Base-by-base conservation (phyloP, 2,329 filamentous ascomycete genomes). In the Penicillium hordei region DNA sequence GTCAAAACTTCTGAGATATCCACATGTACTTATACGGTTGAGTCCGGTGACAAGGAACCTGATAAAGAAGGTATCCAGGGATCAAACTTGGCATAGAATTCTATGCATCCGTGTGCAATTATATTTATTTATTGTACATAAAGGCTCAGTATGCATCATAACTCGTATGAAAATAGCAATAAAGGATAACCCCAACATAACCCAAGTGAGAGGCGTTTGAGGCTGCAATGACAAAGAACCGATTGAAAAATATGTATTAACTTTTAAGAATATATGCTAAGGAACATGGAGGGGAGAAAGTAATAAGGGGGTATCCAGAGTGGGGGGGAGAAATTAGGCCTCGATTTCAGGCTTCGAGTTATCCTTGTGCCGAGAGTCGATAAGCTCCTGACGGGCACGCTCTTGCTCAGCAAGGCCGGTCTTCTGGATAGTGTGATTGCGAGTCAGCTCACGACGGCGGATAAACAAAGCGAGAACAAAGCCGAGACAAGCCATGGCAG, bases 271-370 rank as follows among this genome's bases (percentile, higher is more conserved):
- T 48, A n/a, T 42, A 17, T 42, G 43, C 42, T 15, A 15, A 21
- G 17, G 4, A 29, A n/a, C 13, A 19, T 12, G 17, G 31, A 59
- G 52, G 13, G 9, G 7, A 21, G 33, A 19, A 17, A 23, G 29
- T 36, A 56, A 3, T 6, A 40, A 23, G 10, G 27, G 34, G 19
- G 29, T 48, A 34, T 23, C 29, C 5, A 51, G 17, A 23, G 12
- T 2, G 31, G 31, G 13, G 6, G 17, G 38, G 17, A 25, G 31
- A 43, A 1, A 15, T 55, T 61, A 67, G 10, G 45, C 63, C 29
- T 68, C 63, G 10, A 38, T 27, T 42, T 62, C 79, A 89, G 89
- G 73, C 87, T 90, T 67, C 85, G 88, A 67, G 88, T 87, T 61
- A 83, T 88, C 71, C 82, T 93, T 61, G 40, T 57, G 60, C 48